phyloP scores from a whole-genome alignment of 495 filamentous ascomycete genomes.

The Cairneyella variabilis region DNA sequence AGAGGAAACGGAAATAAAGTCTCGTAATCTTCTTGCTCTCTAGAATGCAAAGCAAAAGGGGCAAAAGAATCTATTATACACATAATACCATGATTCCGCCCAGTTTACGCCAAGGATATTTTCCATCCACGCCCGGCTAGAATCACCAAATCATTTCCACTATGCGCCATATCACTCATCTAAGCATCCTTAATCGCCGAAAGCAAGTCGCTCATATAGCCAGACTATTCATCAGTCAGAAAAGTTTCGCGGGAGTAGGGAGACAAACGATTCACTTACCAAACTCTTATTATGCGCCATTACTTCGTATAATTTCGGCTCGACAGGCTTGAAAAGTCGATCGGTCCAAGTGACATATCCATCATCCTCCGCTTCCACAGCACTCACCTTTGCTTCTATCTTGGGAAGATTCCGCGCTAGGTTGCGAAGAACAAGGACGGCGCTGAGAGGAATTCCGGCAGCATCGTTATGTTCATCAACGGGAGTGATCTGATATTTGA shows the following conservation, averaged over 20 bases:
- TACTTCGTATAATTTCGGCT: constrained; percentile 46
- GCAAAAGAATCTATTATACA: too few relatives aligned
- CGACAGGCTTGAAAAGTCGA: constrained; percentile 45
- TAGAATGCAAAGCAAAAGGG: too few relatives aligned
- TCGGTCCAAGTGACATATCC: constrained; percentile 34
- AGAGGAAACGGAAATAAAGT: too few relatives aligned
- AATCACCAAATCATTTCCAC: neutral
- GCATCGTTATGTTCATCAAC: constrained; percentile 79
- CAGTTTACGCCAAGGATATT: too few relatives aligned
- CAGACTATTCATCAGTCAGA: too few relatives aligned
- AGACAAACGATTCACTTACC: constrained; percentile 34
- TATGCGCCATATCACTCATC: neutral
- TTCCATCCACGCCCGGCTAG: neutral
- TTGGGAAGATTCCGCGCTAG: constrained; percentile 72
- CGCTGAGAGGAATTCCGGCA: constrained; percentile 78
- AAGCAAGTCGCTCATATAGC: constrained; percentile 18
- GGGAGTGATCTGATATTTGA: constrained; percentile 59
- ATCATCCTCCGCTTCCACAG: constrained; percentile 42
- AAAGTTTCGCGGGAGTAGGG: too few relatives aligned
- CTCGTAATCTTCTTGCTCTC: too few relatives aligned
- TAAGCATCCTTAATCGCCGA: constrained; percentile 17
- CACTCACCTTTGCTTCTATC: constrained; percentile 48
- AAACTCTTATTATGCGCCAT: constrained; percentile 50
- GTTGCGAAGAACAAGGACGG: constrained; percentile 83
- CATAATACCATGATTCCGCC: too few relatives aligned